These are phyloP conservation scores for Tricholoma flavovirens DNA, from an alignment of 768 basidiomycete genomes.

Conservation along the genomic window DNA sequence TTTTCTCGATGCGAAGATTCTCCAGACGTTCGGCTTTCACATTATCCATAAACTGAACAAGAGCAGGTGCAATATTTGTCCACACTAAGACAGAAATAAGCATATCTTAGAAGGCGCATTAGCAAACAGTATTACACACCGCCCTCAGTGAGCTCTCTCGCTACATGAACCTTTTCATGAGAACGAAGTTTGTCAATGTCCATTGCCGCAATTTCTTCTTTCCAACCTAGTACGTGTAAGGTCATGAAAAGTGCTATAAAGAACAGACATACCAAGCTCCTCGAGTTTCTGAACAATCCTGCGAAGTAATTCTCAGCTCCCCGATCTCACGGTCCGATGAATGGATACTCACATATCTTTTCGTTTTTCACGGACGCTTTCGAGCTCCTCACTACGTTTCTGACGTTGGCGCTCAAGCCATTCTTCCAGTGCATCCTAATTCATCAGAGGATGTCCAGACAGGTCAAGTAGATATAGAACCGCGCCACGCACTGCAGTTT, in stretches of 20 bases:
- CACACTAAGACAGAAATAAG: slow-evolving; percentile 22
- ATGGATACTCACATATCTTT: slow-evolving; percentile 28
- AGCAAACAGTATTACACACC: slow-evolving; percentile 21
- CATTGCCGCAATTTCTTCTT: slow-evolving; percentile 25
- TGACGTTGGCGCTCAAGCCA: slow-evolving; percentile 29
- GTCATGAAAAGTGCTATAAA: slow-evolving; percentile 20
- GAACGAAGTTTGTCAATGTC: slow-evolving; percentile 11
- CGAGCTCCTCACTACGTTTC: slow-evolving; percentile 31
- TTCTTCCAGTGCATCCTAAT: slow-evolving; percentile 21
- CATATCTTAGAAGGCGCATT: neutral
- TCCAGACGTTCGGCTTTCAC: slow-evolving; percentile 19
- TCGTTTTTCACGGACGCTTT: slow-evolving; percentile 29
- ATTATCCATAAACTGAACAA: slow-evolving; percentile 30
- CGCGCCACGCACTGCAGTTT: slow-evolving; percentile 17
- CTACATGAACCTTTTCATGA: slow-evolving; percentile 32
- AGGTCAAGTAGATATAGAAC: neutral
- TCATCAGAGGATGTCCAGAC: slow-evolving; percentile 7
- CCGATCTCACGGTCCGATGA: neutral
- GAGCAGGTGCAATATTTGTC: slow-evolving; percentile 28
- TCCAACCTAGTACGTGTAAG: slow-evolving; percentile 30
- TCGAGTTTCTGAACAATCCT: slow-evolving; percentile 4
- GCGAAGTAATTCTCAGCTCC: neutral
- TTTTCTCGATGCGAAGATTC: slow-evolving; percentile 11
- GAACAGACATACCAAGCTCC: neutral
- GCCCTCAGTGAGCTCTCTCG: slow-evolving; percentile 32